phyloP scores from a whole-genome alignment of 75 land plant species.

The Picea glauca region DNA sequence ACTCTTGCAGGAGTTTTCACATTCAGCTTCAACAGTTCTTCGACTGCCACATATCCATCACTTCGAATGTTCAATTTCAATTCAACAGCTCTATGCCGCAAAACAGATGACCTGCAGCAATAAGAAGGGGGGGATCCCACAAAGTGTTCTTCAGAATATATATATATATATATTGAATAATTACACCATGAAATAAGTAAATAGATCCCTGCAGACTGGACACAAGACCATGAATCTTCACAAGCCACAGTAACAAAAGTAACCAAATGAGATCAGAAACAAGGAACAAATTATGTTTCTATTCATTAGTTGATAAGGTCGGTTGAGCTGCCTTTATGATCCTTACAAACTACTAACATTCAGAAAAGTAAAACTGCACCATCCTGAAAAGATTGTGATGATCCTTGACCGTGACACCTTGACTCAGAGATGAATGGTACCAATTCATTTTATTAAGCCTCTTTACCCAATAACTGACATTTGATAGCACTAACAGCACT shows the following conservation, averaged over 20 bases:
- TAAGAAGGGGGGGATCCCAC: no score
- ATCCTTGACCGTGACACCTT: not conserved
- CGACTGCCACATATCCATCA: constrained; percentile 5
- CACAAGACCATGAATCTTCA: no score
- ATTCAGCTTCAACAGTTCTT: not conserved
- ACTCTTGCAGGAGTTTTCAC: not conserved
- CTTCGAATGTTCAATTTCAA: constrained; percentile 6
- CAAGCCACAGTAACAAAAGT: no score
- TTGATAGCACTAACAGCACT: not conserved
- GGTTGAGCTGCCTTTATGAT: not conserved
- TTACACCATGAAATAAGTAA: no score
- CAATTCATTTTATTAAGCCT: not conserved
- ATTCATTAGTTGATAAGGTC: not conserved
- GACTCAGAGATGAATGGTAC: not conserved
- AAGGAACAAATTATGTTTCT: not conserved
- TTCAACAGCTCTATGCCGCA: not conserved
- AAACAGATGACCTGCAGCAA: not conserved
- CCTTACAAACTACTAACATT: not conserved
- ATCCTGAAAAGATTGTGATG: not conserved
- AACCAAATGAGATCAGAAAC: no score
- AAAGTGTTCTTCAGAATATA: no score
- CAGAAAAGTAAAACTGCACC: not conserved
- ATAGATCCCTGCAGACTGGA: no score
- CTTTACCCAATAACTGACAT: not conserved
- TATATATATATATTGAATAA: no score